Evolutionary conservation across 306 rosid species (phyloP), one percentile per base, ranked within the genome.

Genomic region (Macrotyloma uniflorum): DNA sequence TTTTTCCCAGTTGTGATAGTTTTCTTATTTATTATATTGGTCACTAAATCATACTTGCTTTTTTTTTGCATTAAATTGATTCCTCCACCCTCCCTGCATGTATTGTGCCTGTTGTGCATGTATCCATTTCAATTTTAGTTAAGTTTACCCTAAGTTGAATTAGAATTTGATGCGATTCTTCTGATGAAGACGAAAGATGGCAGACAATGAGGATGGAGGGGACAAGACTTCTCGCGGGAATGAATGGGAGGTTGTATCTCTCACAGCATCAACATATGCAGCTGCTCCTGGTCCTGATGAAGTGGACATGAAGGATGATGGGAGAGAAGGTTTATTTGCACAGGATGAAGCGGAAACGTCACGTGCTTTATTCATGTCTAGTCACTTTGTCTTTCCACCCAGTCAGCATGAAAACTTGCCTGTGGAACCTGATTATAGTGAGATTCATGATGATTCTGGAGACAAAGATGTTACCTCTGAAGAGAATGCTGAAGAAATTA

Each of bases 231-330:
- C 94, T 83, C 97, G 93, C 6, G 96, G 99, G 32, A 90, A 81
- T 78, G 98, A 89, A 47, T 96, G 99, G 99, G 99, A 96, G 88
- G 98, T 96, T 47, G 99, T 96, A 35, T 86, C 94, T 54, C 98
- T 96, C 63, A 93, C 99, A 1, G 98, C 91, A 18, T 96, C 99
- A 38, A 76, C 99, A 62, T 96, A 93, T 80, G 99, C 90, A 62
- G 96, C 98, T 72, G 89, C 99, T 67, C 97, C 99, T 22, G 87
- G 91, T 79, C 90, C 89, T 3, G 38, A 59, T 64, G 83, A 85
- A 78, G 89, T 77, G 74, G 93, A 91, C 55, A 64, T 77, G 84
- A 84, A 79, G 57, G 88, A 85, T 67, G 88, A 80, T 71, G 91
- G 67, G 51, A 77, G 79, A 67, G 79, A 78, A 58, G 80, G 75